These are phyloP conservation scores for Suillus paluster DNA, from an alignment of 768 basidiomycete species.

Conservation along the genomic window DNA sequence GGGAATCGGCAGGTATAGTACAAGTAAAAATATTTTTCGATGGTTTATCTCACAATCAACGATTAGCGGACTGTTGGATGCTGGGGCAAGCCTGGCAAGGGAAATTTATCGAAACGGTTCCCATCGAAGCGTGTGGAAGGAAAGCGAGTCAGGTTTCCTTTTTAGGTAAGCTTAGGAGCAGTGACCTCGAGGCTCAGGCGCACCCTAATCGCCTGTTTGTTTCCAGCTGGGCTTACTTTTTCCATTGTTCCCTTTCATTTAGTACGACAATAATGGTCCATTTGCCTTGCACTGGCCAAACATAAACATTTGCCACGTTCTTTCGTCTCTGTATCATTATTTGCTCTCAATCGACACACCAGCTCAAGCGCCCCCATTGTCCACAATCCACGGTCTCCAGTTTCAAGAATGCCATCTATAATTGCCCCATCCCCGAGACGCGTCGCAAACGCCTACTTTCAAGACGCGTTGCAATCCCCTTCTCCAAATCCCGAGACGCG, in stretches of 20 bases:
- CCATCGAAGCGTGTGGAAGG: slow-evolving; percentile 8
- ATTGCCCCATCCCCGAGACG: slow-evolving; percentile 44
- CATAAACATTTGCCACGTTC: slow-evolving; percentile 35
- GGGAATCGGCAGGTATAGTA: not conserved
- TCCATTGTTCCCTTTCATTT: slow-evolving; percentile 30
- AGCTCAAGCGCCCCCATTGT: slow-evolving; percentile 13
- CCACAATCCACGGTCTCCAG: slow-evolving; percentile 1
- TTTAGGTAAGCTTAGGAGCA: slow-evolving; percentile 20
- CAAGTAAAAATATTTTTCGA: not conserved
- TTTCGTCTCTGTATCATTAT: slow-evolving; percentile 40
- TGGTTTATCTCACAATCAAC: not conserved
- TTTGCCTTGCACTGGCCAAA: slow-evolving; percentile 25
- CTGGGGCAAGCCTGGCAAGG: no score
- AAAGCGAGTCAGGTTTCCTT: slow-evolving; percentile 30
- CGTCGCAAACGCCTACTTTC: slow-evolving; percentile 24
- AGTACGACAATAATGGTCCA: slow-evolving; percentile 25
- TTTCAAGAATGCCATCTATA: slow-evolving; percentile 45
- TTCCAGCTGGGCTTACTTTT: slow-evolving; percentile 9
- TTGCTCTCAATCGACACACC: slow-evolving; percentile 16
- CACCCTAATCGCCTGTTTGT: slow-evolving; percentile 23
- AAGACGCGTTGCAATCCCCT: slow-evolving; percentile 10
- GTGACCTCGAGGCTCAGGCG: slow-evolving; percentile 21
- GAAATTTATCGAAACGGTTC: no score
- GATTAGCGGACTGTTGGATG: no score
- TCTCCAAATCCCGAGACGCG: not conserved